Percentiles rank a stretch among this genome's conserved stretches.
Conservation (phyloP, 805 yeast genomes). For the Isabelozyma rhagii region DNA sequence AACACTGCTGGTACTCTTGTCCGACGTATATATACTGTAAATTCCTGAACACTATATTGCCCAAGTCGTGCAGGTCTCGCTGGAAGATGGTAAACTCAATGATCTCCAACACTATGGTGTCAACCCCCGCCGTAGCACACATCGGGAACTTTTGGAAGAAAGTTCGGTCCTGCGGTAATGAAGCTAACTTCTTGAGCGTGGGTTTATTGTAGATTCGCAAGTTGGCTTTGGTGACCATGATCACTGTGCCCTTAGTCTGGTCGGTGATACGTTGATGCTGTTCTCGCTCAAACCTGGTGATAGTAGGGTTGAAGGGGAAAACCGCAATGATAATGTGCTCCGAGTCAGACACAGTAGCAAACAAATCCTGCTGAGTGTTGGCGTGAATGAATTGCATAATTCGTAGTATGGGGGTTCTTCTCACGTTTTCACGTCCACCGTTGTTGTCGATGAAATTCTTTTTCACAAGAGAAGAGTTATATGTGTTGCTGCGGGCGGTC, state of each 20-base stretch:
- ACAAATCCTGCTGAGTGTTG: conserved; percentile 19
- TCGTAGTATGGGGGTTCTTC: conserved; percentile 23
- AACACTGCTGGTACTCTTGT: neutral
- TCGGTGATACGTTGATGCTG: conserved; percentile 34
- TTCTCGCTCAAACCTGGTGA: conserved; percentile 25
- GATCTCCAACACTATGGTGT: conserved; percentile 25
- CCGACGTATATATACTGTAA: neutral
- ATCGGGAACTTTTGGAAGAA: conserved; percentile 6
- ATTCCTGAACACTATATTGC: neutral
- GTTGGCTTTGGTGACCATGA: conserved; percentile 25
- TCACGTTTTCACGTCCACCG: conserved; percentile 5
- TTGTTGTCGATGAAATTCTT: conserved; percentile 11
- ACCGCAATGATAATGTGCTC: conserved; percentile 26
- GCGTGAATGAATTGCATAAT: conserved; percentile 21
- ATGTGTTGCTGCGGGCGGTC: conserved; percentile 3
- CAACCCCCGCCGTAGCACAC: conserved; percentile 4
- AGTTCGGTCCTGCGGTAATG: neutral
- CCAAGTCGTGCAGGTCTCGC: conserved; percentile 23
- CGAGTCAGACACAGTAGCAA: conserved; percentile 31
- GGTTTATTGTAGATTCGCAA: conserved; percentile 17
- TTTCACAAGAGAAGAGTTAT: conserved; percentile 9
- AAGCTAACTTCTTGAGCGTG: conserved; percentile 9
- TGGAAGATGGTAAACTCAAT: conserved; percentile 27
- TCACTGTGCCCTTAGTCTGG: conserved; percentile 20
- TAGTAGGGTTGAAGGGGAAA: conserved; percentile 24